phyloP scores from a whole-genome alignment of 495 filamentous ascomycete species.

The Aspergillus bertholletiae region DNA sequence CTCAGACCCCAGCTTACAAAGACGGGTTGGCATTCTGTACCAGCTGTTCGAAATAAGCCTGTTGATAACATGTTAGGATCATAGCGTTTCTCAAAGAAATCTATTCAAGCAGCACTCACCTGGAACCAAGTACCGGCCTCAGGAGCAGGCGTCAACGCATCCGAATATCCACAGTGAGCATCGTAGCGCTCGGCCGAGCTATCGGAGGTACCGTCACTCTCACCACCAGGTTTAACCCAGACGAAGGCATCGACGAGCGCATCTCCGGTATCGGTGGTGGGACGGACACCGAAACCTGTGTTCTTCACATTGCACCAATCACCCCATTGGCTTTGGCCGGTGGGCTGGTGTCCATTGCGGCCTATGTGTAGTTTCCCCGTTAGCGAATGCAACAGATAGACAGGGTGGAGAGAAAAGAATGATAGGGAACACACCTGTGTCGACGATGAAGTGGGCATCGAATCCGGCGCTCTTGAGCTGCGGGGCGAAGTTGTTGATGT shows the following conservation, averaged over 20 bases:
- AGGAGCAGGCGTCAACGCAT: slow-evolving; percentile 62
- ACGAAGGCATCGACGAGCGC: slow-evolving; percentile 70
- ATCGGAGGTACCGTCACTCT: slow-evolving; percentile 74
- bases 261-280: slow-evolving; percentile 59
- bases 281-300: slow-evolving; percentile 71
- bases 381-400: too few relatives aligned
- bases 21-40: slow-evolving; percentile 63
- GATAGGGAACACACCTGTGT: slow-evolving; percentile 39
- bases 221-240: slow-evolving; percentile 82
- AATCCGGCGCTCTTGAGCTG: slow-evolving; percentile 59
- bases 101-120: slow-evolving; percentile 27
- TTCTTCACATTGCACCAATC: slow-evolving; percentile 83
- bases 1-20: slow-evolving; percentile 14
- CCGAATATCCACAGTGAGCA: slow-evolving; percentile 62
- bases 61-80: neutral
- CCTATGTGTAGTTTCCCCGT: too few relatives aligned
- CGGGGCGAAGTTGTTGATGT: slow-evolving; percentile 63
- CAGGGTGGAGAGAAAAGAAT: neutral
- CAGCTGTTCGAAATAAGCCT: slow-evolving; percentile 66
- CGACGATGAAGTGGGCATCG: slow-evolving; percentile 71
- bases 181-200: slow-evolving; percentile 63
- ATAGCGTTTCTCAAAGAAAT: neutral
- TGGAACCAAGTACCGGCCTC: slow-evolving; percentile 80
- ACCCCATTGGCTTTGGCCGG: slow-evolving; percentile 63
- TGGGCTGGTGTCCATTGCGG: slow-evolving; percentile 66